Base-by-base conservation (phyloP, 1,284 basidiomycete species). In the Pascua guehoae region DNA sequence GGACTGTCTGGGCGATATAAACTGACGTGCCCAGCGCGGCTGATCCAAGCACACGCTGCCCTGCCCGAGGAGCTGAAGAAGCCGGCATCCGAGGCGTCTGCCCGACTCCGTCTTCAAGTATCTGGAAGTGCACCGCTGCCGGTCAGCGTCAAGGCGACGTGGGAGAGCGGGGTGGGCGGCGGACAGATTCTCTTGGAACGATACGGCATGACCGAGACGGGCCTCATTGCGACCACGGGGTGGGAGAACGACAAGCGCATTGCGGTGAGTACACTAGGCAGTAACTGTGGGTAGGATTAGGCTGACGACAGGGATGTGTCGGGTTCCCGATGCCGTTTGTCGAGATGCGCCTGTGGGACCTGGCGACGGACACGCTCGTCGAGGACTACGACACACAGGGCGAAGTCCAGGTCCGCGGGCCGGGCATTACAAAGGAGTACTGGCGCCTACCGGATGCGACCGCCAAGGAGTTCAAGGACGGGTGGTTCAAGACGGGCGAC, bases 401-500 rank as follows among this genome's bases (percentile, higher is more conserved):
- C 15, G 71, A 73, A 56, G 64, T 76, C 10, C 70, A 73, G 53
- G 70, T 74, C 11, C 53, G 55, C 41, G 74, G 74, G 1, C 58
- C 61, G 16, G 60, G 68, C 15, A 69, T 76, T 50, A 74, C 72
- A 38, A 64, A 64, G 55, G 66, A 69, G 58, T 76, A 76, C 64
- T 76, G 72, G 71, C 59, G 66, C 12, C 60, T 71, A 4, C 68
- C 68, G 4, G 70, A 66, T 24, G 67, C 63, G 11, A 75, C 72
- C 5, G 61, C 60, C 9, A 67, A 68, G 38, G 70, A 71, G 51
- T 70, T 71, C 51, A 46, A 52, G 17, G 62, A 67, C 45, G 66
- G 70, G 38, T 77, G 74, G 74, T 77, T 77, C 64, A 74, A 72
- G 61, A 72, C 75, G 5, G 75, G 75, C 38, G 75, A 77, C 54